Evolutionary conservation across 2,329 filamentous ascomycete genomes (phyloP), one percentile per base, ranked within the genome.

Genomic region (Lasiodiplodia hormozganensis): DNA sequence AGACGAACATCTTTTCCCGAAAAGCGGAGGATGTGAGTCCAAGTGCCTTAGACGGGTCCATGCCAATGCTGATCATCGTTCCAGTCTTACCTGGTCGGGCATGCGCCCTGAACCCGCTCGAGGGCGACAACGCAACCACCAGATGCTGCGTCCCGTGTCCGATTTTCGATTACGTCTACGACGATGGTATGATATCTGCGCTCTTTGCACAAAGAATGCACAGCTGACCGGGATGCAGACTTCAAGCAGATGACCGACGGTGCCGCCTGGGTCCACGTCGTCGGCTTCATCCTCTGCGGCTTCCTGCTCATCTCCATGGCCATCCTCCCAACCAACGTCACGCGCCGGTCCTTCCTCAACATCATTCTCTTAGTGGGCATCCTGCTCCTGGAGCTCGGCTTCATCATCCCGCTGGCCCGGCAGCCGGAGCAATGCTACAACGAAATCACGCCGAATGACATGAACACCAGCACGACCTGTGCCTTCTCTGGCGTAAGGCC

Each of bases 401-500:
- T 98, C 78, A 92, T 97, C 54, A 88, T 99, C 51, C 95, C 96
- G 0, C 86, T 97, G 21, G 93, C 88, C 14, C 88, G 89, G 31
- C 87, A 89, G 70, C 93, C 94, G 0, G 83, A 93, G 0, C 89
- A 97, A 82, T 99, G 96, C 79, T 92, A 89, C 77, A 92, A 99
- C 77, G 84, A 86, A 56, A 98, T 99, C 75, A 99, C 96, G 0
- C 96, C 96, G 0, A 90, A 98, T 76, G 92, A 94, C 77, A 97
- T 98, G 94, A 86, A 89, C 72, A 92, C 90, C 1, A 92, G 88
- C 76, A 82, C 89, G 25, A 89, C 93, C 3, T 99, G 96, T 77
- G 96, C 94, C 4, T 91, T 94, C 69, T 97, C 94, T 0, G 96
- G 96, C 8, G 87, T 93, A 1, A 90, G 60, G 16, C 31, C 25